Evolutionary conservation across 768 basidiomycete species (phyloP).

Genomic region (Boletus edulis): DNA sequence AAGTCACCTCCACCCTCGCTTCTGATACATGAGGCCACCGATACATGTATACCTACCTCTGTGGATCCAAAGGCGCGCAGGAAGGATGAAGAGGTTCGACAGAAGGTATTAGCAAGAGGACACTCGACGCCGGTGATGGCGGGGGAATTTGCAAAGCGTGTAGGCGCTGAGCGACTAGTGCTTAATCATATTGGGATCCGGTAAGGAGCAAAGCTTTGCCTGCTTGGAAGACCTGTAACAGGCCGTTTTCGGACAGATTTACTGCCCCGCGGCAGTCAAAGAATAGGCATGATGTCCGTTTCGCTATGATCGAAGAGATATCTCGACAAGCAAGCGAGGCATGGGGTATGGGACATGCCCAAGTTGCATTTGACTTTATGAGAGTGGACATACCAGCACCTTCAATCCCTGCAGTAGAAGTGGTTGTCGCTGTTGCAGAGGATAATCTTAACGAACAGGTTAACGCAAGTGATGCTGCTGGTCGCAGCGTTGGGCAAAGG

Average conservation of each 20-base stretch:
- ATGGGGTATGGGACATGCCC: conserved; percentile 49
- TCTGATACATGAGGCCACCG: conserved; percentile 86
- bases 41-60: conserved; percentile 59
- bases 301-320: conserved; percentile 55
- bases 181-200: conserved; percentile 77
- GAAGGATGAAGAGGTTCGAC: conserved; percentile 38
- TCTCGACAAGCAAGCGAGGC: conserved; percentile 59
- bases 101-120: conserved; percentile 60
- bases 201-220: conserved; percentile 35
- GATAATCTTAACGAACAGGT: not conserved
- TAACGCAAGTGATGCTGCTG: not conserved
- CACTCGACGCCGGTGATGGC: conserved; percentile 82
- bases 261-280: conserved; percentile 44
- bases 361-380: conserved; percentile 60
- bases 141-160: conserved; percentile 63
- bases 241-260: conserved; percentile 39
- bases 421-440: not conserved
- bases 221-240: not conserved
- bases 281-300: conserved; percentile 29
- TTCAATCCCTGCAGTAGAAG: not conserved
- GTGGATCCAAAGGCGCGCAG: conserved; percentile 51
- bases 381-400: conserved; percentile 38
- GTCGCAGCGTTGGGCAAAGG: not conserved
- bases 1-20: conserved; percentile 50
- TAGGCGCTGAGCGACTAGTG: conserved; percentile 59